Conservation (phyloP, 2,329 filamentous ascomycete species). For the Pseudogymnoascus sp. region DNA sequence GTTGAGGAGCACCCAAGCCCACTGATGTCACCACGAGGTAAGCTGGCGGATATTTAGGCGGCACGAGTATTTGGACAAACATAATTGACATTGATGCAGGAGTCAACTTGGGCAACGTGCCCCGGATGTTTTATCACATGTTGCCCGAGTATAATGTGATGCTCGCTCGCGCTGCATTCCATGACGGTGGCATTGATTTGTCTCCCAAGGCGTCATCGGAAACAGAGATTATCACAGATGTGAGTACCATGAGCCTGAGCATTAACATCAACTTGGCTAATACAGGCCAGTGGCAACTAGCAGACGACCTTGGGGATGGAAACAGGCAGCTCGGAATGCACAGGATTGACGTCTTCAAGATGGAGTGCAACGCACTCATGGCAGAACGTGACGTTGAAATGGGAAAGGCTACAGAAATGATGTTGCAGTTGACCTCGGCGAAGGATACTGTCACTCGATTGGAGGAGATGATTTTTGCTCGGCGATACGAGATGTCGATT, state of each 20-base stretch:
- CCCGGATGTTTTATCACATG: not conserved
- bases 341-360: not conserved
- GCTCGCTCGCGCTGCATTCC: not conserved
- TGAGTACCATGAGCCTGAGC: not conserved
- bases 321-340: not conserved
- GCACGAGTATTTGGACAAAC: not conserved
- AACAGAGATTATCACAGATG: not conserved
- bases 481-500: not conserved
- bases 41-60: not conserved
- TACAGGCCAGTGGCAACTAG: not conserved
- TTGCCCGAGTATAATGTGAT: not conserved
- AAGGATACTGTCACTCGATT: not conserved
- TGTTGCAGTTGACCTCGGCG: not conserved
- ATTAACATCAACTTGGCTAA: not conserved
- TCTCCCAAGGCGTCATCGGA: not conserved
- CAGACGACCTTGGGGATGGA: not conserved
- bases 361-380: not conserved
- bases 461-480: not conserved
- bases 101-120: not conserved
- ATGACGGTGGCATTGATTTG: not conserved
- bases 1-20: conserved; percentile 16
- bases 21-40: conserved; percentile 18
- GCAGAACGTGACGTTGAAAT: not conserved
- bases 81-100: not conserved
- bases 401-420: not conserved